Evolutionary conservation across 768 basidiomycete genomes (phyloP).

Genomic region (Rhodotorula babjevae): DNA sequence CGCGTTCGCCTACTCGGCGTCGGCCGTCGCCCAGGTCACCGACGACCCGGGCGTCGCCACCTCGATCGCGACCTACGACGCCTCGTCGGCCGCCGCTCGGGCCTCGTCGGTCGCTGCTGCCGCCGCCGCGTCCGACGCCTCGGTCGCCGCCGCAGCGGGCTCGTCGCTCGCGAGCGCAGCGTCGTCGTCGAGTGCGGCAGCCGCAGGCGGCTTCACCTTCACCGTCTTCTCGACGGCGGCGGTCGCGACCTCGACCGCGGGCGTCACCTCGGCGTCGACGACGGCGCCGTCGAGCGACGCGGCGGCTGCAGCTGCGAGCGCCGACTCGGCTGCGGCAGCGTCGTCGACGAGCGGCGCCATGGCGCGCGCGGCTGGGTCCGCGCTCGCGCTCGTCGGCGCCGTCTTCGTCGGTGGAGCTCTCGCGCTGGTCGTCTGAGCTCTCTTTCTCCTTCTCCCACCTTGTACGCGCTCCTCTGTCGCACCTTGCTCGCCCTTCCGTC

Average conservation of each 20-base stretch:
- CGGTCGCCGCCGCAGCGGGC: not conserved
- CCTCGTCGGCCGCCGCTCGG: not conserved
- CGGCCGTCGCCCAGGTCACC: conserved; percentile 20
- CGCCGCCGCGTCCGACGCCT: not conserved
- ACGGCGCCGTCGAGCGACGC: not conserved
- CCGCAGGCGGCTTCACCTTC: conserved; percentile 18
- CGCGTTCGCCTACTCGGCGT: conserved; percentile 19
- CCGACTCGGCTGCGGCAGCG: not conserved
- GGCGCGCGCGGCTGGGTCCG: too few species aligned
- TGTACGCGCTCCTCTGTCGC: too few species aligned
- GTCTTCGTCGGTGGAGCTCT: too few species aligned
- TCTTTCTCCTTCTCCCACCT: too few species aligned
- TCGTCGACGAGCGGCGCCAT: too few species aligned
- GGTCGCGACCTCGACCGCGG: not conserved
- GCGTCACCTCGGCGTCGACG: not conserved
- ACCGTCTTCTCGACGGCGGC: conserved; percentile 14
- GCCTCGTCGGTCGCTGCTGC: not conserved
- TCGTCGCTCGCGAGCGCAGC: not conserved
- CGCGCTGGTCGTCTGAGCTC: too few species aligned
- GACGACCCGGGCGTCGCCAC: conserved; percentile 13
- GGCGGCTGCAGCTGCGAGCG: too few species aligned
- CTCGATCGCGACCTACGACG: conserved; percentile 16
- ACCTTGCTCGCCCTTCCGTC: too few species aligned
- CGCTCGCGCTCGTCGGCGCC: too few species aligned
- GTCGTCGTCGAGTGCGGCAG: not conserved